Percentiles rank a stretch among this genome's conserved stretches.
Evolutionary conservation across 768 basidiomycete species (phyloP).

Genomic region (Kwoniella bestiolae): DNA sequence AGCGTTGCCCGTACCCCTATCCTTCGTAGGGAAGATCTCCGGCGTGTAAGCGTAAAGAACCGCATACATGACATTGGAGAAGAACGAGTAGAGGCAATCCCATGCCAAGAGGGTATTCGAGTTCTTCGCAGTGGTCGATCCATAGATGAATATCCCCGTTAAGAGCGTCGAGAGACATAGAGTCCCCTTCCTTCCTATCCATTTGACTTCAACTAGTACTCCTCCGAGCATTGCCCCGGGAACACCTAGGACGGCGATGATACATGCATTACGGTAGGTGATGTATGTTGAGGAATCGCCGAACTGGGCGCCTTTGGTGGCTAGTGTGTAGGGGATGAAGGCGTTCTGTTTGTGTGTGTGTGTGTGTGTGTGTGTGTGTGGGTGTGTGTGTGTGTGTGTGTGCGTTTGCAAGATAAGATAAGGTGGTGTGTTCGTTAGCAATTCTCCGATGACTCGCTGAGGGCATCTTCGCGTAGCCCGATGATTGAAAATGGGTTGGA

Average conservation of each 20-base stretch:
- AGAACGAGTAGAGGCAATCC: constrained; percentile 77
- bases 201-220: constrained; percentile 69
- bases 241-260: constrained; percentile 70
- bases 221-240: constrained; percentile 75
- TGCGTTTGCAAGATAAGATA: constrained; percentile 2
- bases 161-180: constrained; percentile 71
- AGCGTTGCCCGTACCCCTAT: constrained; percentile 66
- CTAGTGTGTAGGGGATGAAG: constrained; percentile 62
- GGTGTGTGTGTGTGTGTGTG: constrained; percentile 53
- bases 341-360: constrained; percentile 59
- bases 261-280: constrained; percentile 71
- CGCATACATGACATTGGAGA: constrained; percentile 62
- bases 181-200: constrained; percentile 70
- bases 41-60: constrained; percentile 67
- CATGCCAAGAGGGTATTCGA: constrained; percentile 73
- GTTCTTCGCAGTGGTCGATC: constrained; percentile 72
- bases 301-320: constrained; percentile 70
- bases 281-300: constrained; percentile 72
- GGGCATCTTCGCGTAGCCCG: too few species aligned
- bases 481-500: not conserved
- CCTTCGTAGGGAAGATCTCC: constrained; percentile 67
- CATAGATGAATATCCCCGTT: constrained; percentile 76
- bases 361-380: constrained; percentile 57
- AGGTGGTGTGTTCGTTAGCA: not conserved
- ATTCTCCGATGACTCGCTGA: too few species aligned